Evolutionary conservation across 2,329 filamentous ascomycete species (phyloP), one percentile per base, ranked within the genome.

Genomic region (Penicillium sp.): DNA sequence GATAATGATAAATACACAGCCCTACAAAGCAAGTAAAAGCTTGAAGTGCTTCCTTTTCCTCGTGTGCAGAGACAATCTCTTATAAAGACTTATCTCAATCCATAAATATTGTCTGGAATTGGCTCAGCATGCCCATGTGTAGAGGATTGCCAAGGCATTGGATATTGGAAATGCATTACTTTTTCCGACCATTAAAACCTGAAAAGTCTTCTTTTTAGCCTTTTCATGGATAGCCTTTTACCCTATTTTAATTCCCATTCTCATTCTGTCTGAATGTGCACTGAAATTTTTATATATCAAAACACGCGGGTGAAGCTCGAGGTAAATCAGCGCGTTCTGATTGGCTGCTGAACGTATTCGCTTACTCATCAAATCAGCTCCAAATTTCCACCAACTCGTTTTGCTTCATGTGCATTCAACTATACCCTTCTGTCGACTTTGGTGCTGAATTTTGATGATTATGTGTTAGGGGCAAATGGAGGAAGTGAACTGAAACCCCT

Each of bases 301-400:
- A 43, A 28, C 23, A 16, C 14, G n/a, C 23, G 39, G 8, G 3
- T 10, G 19, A 39, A 33, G 28, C 21, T 42, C 13, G 24, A 54
- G 58, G 52, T 61, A 61, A 52, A 60, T 58, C n/a, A 16, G 18
- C 23, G 11, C 16, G 33, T 29, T 54, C 37, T 48, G 28, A 61
- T 60, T 61, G 56, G 59, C 44, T 36, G 23, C 31, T 5, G 10
- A 39, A 26, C 28, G 6, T 4, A 3, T 19, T 24, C 26, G 54
- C 52, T 58, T 48, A 58, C 48, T 58, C 51, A 58, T 40, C 55
- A 7, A 16, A n/a, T n/a, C 21, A 42, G 45, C 28, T 36, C 45
- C 48, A 55, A 61, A 59, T 54, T 61, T 61, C 58, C 50, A 33
- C 36, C 28, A 18, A 51, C 36, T 48, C 18, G 21, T 37, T 48